A percentile compares a stretch with the other conserved stretches of the same genome.
These are phyloP conservation scores for Cladosporium sp. DNA, from an alignment of 2,329 filamentous ascomycete species.

Conservation along the genomic window DNA sequence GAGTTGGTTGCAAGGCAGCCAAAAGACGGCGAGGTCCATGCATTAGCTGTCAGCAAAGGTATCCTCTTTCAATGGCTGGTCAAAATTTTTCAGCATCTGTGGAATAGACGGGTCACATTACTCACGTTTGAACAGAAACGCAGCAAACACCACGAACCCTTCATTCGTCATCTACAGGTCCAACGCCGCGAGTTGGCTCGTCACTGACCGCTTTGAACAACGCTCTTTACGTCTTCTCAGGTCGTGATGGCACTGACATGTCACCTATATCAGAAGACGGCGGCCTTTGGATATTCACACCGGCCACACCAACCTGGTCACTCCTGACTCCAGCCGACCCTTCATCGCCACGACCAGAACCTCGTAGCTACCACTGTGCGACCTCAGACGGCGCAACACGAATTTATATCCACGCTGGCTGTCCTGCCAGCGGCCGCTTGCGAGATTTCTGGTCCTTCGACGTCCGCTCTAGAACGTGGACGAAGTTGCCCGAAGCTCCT, in stretches of 20 bases:
- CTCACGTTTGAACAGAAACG: constrained; percentile 11
- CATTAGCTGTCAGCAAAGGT: constrained; percentile 37
- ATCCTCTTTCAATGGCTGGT: background rate
- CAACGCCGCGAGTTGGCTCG: constrained; percentile 67
- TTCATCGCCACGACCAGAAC: constrained; percentile 51
- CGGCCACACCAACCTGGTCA: constrained; percentile 60
- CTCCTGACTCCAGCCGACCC: constrained; percentile 54
- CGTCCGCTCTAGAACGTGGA: constrained; percentile 61
- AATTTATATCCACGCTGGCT: constrained; percentile 74
- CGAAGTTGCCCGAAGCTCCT: constrained; percentile 62
- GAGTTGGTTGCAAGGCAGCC: constrained; percentile 64
- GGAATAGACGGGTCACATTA: too few relatives aligned
- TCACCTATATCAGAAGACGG: constrained; percentile 69
- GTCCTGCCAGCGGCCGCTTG: constrained; percentile 58
- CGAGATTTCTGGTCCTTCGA: constrained; percentile 77
- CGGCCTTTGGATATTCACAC: constrained; percentile 72
- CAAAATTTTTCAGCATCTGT: background rate
- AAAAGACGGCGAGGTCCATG: constrained; percentile 68
- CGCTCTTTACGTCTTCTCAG: constrained; percentile 77
- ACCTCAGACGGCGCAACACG: constrained; percentile 63
- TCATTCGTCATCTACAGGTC: constrained; percentile 38
- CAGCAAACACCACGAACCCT: constrained; percentile 9
- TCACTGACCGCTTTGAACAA: constrained; percentile 64
- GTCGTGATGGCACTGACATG: constrained; percentile 66
- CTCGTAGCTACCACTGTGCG: constrained; percentile 69